These are phyloP conservation scores for Grigorovia transvaalensis DNA, from an alignment of 805 yeast genomes.

Conservation along the genomic window DNA sequence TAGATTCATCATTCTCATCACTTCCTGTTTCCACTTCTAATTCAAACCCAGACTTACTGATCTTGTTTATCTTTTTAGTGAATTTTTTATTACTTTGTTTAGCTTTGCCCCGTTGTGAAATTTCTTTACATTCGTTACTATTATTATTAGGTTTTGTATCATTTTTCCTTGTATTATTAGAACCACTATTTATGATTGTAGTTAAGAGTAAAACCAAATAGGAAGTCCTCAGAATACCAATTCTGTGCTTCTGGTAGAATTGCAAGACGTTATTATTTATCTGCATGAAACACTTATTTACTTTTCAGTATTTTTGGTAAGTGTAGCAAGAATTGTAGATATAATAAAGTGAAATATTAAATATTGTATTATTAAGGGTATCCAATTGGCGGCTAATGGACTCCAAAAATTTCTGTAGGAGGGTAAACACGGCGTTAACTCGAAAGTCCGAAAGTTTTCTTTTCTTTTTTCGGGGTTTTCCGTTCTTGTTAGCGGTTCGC, in stretches of 20 bases:
- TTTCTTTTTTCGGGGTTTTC: background rate
- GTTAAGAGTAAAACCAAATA: conserved; percentile 20
- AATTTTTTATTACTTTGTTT: conserved; percentile 1
- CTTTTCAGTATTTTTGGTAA: too few relatives aligned
- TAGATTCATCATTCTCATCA: conserved; percentile 3
- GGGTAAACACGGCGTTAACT: background rate
- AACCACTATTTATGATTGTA: conserved; percentile 13
- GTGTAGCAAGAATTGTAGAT: background rate
- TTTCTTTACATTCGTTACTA: conserved; percentile 1
- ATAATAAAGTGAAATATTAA: too few relatives aligned
- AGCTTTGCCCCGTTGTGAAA: conserved; percentile 3
- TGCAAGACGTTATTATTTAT: conserved; percentile 4
- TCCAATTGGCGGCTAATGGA: background rate
- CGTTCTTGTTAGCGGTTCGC: background rate
- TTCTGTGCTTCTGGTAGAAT: conserved; percentile 21
- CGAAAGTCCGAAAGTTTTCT: background rate
- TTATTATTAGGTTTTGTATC: conserved; percentile 4
- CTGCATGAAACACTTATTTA: too few relatives aligned
- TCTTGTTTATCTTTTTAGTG: conserved; percentile 4
- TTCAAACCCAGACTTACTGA: conserved; percentile 5
- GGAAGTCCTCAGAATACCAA: conserved; percentile 20
- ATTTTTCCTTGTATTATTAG: conserved; percentile 8
- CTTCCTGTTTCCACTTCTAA: conserved; percentile 4
- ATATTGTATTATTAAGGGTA: background rate
- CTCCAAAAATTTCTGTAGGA: background rate